These are phyloP conservation scores for Silene noctiflora DNA, from an alignment of 179 eudicot species.

Conservation along the genomic window DNA sequence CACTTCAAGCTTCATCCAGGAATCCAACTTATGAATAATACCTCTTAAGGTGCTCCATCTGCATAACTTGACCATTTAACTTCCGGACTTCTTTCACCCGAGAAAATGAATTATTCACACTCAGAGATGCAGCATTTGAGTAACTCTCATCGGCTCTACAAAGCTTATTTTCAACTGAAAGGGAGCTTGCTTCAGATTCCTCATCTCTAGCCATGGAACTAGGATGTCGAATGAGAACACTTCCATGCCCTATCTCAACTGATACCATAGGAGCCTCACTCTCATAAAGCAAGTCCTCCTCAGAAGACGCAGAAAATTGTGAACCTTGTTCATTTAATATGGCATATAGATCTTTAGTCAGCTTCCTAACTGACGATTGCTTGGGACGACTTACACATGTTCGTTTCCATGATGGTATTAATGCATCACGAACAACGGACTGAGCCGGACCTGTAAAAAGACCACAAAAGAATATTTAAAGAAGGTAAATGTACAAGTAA, in stretches of 20 bases:
- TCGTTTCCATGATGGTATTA: constrained; percentile 85
- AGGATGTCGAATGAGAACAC: constrained; percentile 93
- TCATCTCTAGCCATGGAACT: constrained; percentile 71
- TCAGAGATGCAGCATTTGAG: constrained; percentile 40
- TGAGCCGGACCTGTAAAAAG: constrained; percentile 62
- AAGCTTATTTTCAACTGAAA: constrained; percentile 69
- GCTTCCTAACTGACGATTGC: constrained; percentile 87
- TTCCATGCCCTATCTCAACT: constrained; percentile 98
- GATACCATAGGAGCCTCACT: constrained; percentile 92
- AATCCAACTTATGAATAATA: constrained; percentile 17
- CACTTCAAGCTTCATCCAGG: too few species aligned
- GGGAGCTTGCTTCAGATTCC: constrained; percentile 98
- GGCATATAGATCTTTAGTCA: constrained; percentile 76
- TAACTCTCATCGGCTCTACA: constrained; percentile 40
- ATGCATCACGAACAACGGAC: constrained; percentile 67
- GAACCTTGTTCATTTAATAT: constrained; percentile 87
- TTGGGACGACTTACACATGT: constrained; percentile 69
- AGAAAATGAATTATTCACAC: constrained; percentile 28
- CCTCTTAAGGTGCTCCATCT: constrained; percentile 54
- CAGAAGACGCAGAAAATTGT: constrained; percentile 69
- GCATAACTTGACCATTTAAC: constrained; percentile 40
- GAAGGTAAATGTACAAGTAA: constrained; percentile 10
- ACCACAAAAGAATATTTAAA: constrained; percentile 1
- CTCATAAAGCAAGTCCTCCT: constrained; percentile 88
- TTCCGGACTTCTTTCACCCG: constrained; percentile 42